These are phyloP conservation scores for Gentiana macrophylla DNA, from an alignment of 257 asterid genomes.

Conservation along the genomic window DNA sequence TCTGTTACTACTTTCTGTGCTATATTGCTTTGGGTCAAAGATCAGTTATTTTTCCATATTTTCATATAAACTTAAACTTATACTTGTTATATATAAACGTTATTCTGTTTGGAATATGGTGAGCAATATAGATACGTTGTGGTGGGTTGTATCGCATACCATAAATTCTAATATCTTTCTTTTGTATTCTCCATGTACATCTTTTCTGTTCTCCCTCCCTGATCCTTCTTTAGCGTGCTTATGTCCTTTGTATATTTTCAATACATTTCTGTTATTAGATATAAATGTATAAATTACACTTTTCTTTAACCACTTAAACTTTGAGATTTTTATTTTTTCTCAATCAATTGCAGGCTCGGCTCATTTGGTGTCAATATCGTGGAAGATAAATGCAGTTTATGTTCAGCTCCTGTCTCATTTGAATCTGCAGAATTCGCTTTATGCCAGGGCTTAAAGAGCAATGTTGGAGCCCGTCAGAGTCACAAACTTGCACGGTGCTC, in stretches of 20 bases:
- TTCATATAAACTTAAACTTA: too few relatives aligned
- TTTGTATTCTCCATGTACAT: too few relatives aligned
- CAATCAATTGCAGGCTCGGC: slow-evolving; percentile 18
- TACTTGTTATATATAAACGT: too few relatives aligned
- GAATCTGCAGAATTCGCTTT: slow-evolving; percentile 56
- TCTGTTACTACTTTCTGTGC: too few relatives aligned
- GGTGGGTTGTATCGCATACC: too few relatives aligned
- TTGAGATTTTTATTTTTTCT: too few relatives aligned
- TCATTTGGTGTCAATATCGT: slow-evolving; percentile 20
- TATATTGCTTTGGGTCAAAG: too few relatives aligned
- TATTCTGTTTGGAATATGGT: too few relatives aligned
- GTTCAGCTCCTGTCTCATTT: slow-evolving; percentile 66
- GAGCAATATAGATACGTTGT: too few relatives aligned
- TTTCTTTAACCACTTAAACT: not conserved
- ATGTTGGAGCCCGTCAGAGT: slow-evolving; percentile 20
- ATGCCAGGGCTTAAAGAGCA: slow-evolving; percentile 39
- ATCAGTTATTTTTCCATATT: too few relatives aligned
- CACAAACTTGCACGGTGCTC: slow-evolving; percentile 62
- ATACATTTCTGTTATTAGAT: not conserved
- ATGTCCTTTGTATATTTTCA: not conserved
- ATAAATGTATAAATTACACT: not conserved
- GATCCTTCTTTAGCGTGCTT: slow-evolving; percentile 1
- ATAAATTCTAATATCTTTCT: too few relatives aligned
- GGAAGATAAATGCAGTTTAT: slow-evolving; percentile 57
- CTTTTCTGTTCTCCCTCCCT: not conserved